phyloP scores from a whole-genome alignment of 306 rosid genomes.

The Psophocarpus tetragonolobus region DNA sequence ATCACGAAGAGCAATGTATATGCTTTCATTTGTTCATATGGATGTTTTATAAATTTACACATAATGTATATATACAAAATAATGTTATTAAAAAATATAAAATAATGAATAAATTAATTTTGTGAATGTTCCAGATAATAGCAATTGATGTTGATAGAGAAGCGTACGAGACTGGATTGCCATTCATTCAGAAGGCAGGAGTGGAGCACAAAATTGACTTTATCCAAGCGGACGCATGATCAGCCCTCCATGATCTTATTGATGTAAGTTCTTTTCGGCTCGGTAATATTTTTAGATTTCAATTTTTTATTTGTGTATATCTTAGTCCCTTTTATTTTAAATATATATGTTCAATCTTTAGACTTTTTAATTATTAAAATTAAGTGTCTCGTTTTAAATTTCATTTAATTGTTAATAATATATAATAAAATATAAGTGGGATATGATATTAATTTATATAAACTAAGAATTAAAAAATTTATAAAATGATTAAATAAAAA shows the following conservation, averaged over 20 bases:
- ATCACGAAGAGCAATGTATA: neutral
- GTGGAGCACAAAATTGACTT: constrained; percentile 44
- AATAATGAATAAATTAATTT: neutral
- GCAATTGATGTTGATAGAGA: constrained; percentile 50
- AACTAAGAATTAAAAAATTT: no score
- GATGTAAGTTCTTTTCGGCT: neutral
- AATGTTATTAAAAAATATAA: no score
- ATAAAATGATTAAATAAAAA: no score
- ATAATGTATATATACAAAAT: neutral
- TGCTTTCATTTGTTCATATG: neutral
- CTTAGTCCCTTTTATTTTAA: no score
- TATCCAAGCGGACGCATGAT: neutral
- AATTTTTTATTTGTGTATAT: no score
- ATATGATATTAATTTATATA: no score
- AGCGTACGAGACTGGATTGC: constrained; percentile 50
- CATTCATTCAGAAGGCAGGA: constrained; percentile 53
- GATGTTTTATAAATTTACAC: neutral
- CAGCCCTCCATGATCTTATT: neutral
- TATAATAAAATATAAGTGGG: no score
- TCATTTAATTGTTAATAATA: no score
- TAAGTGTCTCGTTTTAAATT: no score
- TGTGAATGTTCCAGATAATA: constrained; percentile 32
- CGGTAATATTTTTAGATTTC: neutral
- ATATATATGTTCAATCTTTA: no score
- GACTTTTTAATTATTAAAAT: no score